phyloP scores from a whole-genome alignment of 352 stramenopile genomes.

The Globisporangium heterothallicum region DNA sequence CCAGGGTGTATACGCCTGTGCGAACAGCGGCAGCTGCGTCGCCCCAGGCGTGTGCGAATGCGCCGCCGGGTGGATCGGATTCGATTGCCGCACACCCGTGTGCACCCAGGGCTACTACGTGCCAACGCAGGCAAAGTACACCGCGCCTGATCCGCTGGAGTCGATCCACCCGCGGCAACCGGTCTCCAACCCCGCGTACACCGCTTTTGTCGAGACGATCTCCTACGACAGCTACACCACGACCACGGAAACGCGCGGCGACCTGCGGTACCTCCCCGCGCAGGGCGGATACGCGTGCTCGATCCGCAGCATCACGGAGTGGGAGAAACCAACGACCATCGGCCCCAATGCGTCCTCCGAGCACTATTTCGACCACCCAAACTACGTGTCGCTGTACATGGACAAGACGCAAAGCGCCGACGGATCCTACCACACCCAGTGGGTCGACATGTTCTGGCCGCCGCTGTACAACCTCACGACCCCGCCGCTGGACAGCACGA shows the following conservation, averaged over 20 bases:
- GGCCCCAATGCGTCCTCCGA: conserved; percentile 44
- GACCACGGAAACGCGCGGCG: conserved; percentile 25
- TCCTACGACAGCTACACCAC: conserved; percentile 41
- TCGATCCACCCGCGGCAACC: conserved; percentile 44
- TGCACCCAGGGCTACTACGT: conserved; percentile 93
- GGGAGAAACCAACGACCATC: conserved; percentile 83
- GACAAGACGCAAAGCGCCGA: conserved; percentile 77
- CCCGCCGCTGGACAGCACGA: conserved; percentile 85
- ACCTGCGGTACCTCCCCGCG: conserved; percentile 47
- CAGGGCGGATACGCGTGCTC: conserved; percentile 95
- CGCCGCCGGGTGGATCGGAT: conserved; percentile 89
- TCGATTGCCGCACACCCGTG: conserved; percentile 95
- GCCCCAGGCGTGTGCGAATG: conserved; percentile 91
- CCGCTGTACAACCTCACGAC: conserved; percentile 86
- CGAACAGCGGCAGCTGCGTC: conserved; percentile 91
- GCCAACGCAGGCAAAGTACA: conserved; percentile 63
- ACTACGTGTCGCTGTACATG: conserved; percentile 97
- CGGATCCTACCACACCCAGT: conserved; percentile 83
- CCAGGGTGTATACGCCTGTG: conserved; percentile 93
- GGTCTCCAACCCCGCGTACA: conserved; percentile 62
- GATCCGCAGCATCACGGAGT: conserved; percentile 90
- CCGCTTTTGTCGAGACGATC: conserved; percentile 45
- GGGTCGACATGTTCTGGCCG: conserved; percentile 89
- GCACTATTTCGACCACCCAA: conserved; percentile 91
- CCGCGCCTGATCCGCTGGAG: conserved; percentile 58